phyloP scores from a whole-genome alignment of 164 flowering plant species.

The Tetrastigma voinierianum region DNA sequence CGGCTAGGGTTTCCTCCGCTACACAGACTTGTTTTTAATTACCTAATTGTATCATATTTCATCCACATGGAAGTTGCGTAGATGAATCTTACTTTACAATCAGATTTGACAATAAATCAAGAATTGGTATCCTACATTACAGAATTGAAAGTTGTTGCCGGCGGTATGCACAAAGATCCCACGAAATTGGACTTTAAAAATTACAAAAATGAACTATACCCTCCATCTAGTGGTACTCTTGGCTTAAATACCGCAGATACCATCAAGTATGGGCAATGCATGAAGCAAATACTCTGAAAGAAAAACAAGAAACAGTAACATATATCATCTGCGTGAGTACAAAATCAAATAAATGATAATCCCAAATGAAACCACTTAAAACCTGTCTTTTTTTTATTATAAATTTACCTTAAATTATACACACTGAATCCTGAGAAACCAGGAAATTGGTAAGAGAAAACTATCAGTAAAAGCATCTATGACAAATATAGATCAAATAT shows the following conservation, averaged over 20 bases:
- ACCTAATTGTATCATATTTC: no score
- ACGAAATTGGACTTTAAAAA: background rate
- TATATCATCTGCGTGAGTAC: background rate
- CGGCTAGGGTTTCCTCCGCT: no score
- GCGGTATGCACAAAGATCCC: background rate
- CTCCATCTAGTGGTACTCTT: constrained; percentile 86
- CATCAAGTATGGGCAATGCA: constrained; percentile 58
- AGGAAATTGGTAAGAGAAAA: no score
- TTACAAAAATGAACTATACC: constrained; percentile 64
- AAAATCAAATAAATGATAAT: background rate
- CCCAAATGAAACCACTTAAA: background rate
- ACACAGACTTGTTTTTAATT: no score
- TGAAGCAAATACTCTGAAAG: constrained; percentile 66
- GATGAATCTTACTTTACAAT: no score
- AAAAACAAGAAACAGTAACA: constrained; percentile 13
- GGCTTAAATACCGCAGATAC: constrained; percentile 65
- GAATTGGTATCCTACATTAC: background rate
- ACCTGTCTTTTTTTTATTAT: background rate
- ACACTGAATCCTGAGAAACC: background rate
- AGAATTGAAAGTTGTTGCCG: no score
- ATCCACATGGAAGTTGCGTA: no score
- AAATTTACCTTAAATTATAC: background rate
- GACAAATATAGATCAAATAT: no score
- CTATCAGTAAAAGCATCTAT: no score
- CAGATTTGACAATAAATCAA: no score